These are phyloP conservation scores for Cyclaneusma minus DNA, from an alignment of 2,329 filamentous ascomycete species.

Conservation along the genomic window DNA sequence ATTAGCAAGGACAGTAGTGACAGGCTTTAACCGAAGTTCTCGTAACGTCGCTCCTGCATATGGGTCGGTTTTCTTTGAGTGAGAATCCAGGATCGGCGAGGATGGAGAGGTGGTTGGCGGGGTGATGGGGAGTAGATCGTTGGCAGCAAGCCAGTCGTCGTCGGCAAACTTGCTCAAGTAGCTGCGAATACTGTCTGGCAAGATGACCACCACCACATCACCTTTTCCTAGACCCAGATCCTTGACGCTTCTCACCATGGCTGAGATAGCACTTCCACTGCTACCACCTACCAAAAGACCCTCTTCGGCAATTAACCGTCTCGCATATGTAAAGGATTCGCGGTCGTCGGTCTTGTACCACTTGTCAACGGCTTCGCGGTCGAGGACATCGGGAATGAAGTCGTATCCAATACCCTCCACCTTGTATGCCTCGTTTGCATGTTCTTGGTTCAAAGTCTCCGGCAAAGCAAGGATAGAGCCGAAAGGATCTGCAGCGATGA, in stretches of 20 bases:
- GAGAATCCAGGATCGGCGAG: constrained; percentile 22
- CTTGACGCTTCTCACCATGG: constrained; percentile 59
- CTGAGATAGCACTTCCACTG: constrained; percentile 82
- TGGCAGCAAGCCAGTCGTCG: constrained; percentile 96
- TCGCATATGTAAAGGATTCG: constrained; percentile 81
- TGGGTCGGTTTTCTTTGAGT: constrained; percentile 38
- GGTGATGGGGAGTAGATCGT: constrained; percentile 64
- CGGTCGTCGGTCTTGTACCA: constrained; percentile 98
- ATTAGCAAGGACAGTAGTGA: constrained; percentile 64
- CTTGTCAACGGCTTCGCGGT: constrained; percentile 64
- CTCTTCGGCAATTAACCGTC: constrained; percentile 83
- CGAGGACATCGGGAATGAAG: constrained; percentile 88
- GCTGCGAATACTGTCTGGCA: constrained; percentile 92
- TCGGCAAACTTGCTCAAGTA: constrained; percentile 98
- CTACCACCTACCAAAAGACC: constrained; percentile 87
- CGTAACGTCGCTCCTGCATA: constrained; percentile 69
- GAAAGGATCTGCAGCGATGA: constrained; percentile 83
- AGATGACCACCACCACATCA: constrained; percentile 77
- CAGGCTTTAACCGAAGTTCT: constrained; percentile 77
- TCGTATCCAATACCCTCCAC: constrained; percentile 98
- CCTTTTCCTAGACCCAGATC: constrained; percentile 66
- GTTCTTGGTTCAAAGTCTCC: constrained; percentile 60
- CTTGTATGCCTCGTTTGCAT: constrained; percentile 78
- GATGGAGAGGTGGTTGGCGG: constrained; percentile 26
- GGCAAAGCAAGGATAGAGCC: constrained; percentile 85